phyloP scores from a whole-genome alignment of 176 grass and related monocot genomes.

The Alopecurus myosuroides region DNA sequence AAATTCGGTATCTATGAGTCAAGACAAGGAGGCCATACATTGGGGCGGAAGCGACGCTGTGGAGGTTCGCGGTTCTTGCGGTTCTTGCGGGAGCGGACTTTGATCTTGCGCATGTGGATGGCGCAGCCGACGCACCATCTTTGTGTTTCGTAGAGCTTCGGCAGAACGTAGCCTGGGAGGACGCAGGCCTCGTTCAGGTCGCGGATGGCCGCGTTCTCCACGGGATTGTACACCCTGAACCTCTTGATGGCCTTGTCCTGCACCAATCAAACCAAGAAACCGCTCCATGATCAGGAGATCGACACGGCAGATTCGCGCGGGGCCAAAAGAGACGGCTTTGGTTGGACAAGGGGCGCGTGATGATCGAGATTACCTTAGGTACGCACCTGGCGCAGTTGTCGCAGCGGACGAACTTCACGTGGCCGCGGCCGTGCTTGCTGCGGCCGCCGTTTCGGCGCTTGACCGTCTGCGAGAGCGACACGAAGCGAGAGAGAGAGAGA shows the following conservation, averaged over 20 bases:
- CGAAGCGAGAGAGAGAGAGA: background rate
- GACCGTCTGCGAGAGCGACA: constrained; percentile 33
- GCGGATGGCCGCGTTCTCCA: constrained; percentile 59
- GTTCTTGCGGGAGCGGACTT: constrained; percentile 58
- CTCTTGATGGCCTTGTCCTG: constrained; percentile 95
- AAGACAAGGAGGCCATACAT: constrained; percentile 31
- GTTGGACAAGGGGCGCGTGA: background rate
- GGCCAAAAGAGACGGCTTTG: background rate
- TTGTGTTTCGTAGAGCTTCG: constrained; percentile 80
- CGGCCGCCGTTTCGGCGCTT: constrained; percentile 71
- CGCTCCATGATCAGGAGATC: background rate
- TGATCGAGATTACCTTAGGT: constrained; percentile 39
- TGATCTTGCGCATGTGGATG: constrained; percentile 67
- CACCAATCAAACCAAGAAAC: background rate
- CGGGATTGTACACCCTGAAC: constrained; percentile 72
- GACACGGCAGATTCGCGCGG: background rate
- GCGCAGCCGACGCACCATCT: constrained; percentile 78
- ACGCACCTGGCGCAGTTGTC: constrained; percentile 73
- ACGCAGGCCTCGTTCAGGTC: constrained; percentile 71
- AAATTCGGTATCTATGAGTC: background rate
- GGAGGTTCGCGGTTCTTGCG: constrained; percentile 59
- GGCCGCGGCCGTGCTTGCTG: constrained; percentile 79
- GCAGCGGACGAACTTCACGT: constrained; percentile 78
- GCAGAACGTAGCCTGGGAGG: constrained; percentile 72
- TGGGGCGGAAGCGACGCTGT: constrained; percentile 64